Conservation (phyloP, 495 filamentous ascomycete genomes). For the Hypoxylon subgilvum region DNA sequence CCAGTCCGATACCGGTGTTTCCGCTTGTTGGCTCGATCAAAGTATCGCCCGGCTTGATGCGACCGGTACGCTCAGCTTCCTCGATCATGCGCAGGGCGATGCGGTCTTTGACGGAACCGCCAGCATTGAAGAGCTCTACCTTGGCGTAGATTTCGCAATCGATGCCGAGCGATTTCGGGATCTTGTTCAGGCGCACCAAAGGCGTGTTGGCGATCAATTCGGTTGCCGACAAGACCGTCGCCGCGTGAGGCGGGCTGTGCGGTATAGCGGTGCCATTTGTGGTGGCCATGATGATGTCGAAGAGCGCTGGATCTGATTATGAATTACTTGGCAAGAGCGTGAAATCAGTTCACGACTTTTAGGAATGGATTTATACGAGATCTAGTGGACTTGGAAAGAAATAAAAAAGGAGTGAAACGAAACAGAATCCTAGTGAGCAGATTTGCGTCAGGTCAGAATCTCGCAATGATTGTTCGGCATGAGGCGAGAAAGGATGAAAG, state of each 20-base stretch:
- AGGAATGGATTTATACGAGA: background rate
- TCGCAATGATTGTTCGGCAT: constrained; percentile 19
- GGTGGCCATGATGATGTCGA: constrained; percentile 24
- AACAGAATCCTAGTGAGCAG: background rate
- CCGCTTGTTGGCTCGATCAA: constrained; percentile 97
- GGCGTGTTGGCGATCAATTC: constrained; percentile 90
- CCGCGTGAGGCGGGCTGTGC: constrained; percentile 34
- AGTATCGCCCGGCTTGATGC: constrained; percentile 96
- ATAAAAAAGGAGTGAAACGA: background rate
- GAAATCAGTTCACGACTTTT: too few relatives aligned
- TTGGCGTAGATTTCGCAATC: constrained; percentile 92
- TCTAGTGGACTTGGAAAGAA: background rate
- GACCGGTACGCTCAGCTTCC: constrained; percentile 84
- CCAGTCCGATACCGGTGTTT: constrained; percentile 97
- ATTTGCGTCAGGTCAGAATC: constrained; percentile 19
- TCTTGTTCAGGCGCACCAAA: constrained; percentile 85
- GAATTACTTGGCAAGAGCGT: constrained; percentile 9
- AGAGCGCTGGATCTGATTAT: constrained; percentile 11
- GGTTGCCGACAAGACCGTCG: constrained; percentile 49
- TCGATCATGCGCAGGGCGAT: constrained; percentile 98
- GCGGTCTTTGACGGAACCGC: constrained; percentile 96
- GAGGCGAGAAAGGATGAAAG: constrained; percentile 14
- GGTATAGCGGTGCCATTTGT: constrained; percentile 28
- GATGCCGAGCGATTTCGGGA: constrained; percentile 88
- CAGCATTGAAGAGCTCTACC: constrained; percentile 95